Evolutionary conservation across 2,329 filamentous ascomycete species (phyloP), one percentile per base, ranked within the genome.

Genomic region (Ceratocystiopsis sp.): DNA sequence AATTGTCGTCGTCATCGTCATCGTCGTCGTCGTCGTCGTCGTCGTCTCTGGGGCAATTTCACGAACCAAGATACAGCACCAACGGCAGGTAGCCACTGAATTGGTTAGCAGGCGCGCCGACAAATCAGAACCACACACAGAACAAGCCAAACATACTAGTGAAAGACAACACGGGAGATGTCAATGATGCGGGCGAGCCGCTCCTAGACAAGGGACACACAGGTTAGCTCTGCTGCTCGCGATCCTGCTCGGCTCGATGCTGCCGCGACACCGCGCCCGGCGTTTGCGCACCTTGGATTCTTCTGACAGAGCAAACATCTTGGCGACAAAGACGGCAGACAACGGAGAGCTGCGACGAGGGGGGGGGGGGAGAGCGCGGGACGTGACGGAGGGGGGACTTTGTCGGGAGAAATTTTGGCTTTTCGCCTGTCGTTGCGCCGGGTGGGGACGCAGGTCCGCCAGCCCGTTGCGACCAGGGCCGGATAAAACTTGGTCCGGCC

Each of bases 141-240:
- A 4, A 4, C 14, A 15, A 36, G 11, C 3, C 35, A 17, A 25
- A 59, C 81, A 52, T 75, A 93, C 85, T 96, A 98, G 69, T 98
- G 91, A 58, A 98, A 82, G 47, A 84, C 86, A 56, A 95, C 80
- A 57, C 87, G 78, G 49, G 86, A 91, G 61, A 95, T 69, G 64
- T 96, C 91, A 61, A 98, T 91, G 67, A 96, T 74, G 71, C 87
- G 89, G 58, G 84, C 80, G 65, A 98, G 94, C 71, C 91, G 86
- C 80, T 98, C 91, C 89, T 95, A 55, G 43, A 35, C 5, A 3
- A 18, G 4, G 17, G n/a, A n/a, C n/a, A n/a, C n/a, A n/a, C n/a
- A 21, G 21, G 21, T 21, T n/a, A n/a, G 36, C 19, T 33, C 29
- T 13, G 5, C 4, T 32, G n/a, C 21, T 37, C 32, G 18, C 21